Base-by-base conservation (phyloP, 75 land plant species). In the Pinus albicaulis region DNA sequence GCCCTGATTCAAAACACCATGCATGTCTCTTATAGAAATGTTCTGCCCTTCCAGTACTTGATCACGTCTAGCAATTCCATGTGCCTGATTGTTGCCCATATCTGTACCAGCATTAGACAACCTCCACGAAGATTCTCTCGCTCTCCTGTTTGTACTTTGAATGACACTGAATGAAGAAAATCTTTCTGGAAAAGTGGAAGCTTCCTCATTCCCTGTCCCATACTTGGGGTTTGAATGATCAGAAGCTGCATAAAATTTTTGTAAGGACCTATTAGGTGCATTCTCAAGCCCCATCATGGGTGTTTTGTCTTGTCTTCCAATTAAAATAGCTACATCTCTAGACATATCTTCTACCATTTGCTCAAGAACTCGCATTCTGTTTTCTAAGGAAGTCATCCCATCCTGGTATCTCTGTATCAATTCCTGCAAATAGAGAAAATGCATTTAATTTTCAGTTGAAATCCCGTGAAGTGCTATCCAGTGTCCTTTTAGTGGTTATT, bases 401-500 rank as follows among this genome's bases (percentile, higher is more conserved):
- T 95, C 89, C 83, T 92, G 95, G 53, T 92, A 92, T 13, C 86
- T 89, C 31, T 89, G 90, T 98, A 98, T 95, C 58, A 95, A 98
- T 53, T 94, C 95, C 99, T 98, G 88, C 58, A 76, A 76, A 69
- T 59, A 59, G 38, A 69, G 53, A 61, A 24, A 69, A 41, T 22
- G 25, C 41, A 34, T 66, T 41, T 16, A 31, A 55, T 20, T 19
- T n/a, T n/a, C 41, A 44, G 3, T 20, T 48, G 53, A 48, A 7
- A 20, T 66, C 48, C 10, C 8, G 20, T 66, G 17, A 38, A 17
- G 36, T 20, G 12, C 71, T 34, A 48, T 36, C 23, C 23, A 66
- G 38, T 38, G 13, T 66, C n/a, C 19, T 36, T 48, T 48, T 48
- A 48, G 11, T 3, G 19, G 19, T 65, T 65, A 17, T 65, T 2